Conservation (phyloP, 192 early-diverging fungal species). For the Rhizoclosmatium sp. region DNA sequence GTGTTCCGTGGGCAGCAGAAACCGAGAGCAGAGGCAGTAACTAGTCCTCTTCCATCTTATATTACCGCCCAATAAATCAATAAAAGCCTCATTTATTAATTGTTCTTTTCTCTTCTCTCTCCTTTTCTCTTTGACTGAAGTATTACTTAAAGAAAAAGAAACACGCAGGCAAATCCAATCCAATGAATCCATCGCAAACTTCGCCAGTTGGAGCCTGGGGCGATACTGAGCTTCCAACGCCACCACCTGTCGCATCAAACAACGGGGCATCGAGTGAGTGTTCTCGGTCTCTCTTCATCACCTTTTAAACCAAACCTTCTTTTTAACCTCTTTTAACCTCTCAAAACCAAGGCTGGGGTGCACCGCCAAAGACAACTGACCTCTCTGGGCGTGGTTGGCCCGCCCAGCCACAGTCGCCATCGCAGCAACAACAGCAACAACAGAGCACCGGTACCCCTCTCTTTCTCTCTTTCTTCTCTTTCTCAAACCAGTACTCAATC, state of each 20-base stretch:
- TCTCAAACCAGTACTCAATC: neutral
- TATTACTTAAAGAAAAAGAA: too few relatives aligned
- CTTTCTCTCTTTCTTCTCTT: neutral
- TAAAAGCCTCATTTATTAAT: too few relatives aligned
- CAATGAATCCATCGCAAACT: neutral
- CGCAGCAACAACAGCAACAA: too few relatives aligned
- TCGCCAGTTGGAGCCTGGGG: neutral
- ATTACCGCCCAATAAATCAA: too few relatives aligned
- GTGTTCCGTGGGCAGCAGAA: neutral
- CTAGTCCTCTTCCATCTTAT: too few relatives aligned
- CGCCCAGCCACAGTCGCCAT: too few relatives aligned
- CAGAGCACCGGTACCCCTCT: neutral
- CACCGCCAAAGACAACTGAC: slow-evolving; percentile 31
- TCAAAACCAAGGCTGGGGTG: slow-evolving; percentile 21
- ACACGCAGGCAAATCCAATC: too few relatives aligned
- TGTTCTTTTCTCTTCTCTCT: too few relatives aligned
- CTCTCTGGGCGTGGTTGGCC: neutral
- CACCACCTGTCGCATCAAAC: neutral
- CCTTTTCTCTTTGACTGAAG: too few relatives aligned
- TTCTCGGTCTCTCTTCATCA: too few relatives aligned
- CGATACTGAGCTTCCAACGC: neutral
- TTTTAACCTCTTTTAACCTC: neutral
- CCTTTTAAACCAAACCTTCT: neutral
- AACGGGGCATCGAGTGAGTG: neutral
- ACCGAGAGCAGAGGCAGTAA: too few relatives aligned